Evolutionary conservation across 805 yeast genomes (phyloP).

Genomic region (Candida endomychidarum): DNA sequence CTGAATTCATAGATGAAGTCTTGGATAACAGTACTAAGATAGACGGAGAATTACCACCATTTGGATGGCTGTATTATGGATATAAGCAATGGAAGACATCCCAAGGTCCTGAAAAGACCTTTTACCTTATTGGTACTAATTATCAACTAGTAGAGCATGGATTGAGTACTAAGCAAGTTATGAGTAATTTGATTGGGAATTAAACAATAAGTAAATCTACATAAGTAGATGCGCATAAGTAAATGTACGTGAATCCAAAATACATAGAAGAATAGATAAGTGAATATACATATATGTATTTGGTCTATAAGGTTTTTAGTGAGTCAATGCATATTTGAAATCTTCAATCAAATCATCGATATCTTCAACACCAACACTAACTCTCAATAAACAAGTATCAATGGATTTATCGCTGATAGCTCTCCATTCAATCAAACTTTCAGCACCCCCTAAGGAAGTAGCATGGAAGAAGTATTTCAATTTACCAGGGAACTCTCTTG

Average conservation of each 20-base stretch:
- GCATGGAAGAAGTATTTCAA: constrained; percentile 82
- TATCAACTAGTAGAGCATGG: constrained; percentile 23
- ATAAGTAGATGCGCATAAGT: constrained; percentile 9
- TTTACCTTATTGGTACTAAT: constrained; percentile 38
- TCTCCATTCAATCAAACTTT: constrained; percentile 90
- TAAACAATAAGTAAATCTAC: too few species aligned
- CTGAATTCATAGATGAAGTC: constrained; percentile 33
- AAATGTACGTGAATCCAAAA: too few species aligned
- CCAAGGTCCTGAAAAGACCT: constrained; percentile 20
- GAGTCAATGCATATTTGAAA: constrained; percentile 53
- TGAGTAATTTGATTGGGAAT: constrained; percentile 22
- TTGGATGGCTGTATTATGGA: constrained; percentile 34
- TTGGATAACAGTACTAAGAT: constrained; percentile 10
- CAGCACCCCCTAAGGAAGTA: constrained; percentile 83
- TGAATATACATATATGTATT: too few species aligned
- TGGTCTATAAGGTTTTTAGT: too few species aligned
- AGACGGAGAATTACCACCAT: constrained; percentile 28
- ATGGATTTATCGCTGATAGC: constrained; percentile 59
- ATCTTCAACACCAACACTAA: constrained; percentile 81
- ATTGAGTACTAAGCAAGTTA: constrained; percentile 22
- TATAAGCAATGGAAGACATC: constrained; percentile 24
- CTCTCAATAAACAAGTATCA: constrained; percentile 58
- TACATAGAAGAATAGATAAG: too few species aligned
- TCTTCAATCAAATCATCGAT: constrained; percentile 75
- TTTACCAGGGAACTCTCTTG: constrained; percentile 62